Percentiles rank a stretch among this genome's conserved stretches.
Conservation (phyloP, 257 asterid species). For the Catharanthus roseus region DNA sequence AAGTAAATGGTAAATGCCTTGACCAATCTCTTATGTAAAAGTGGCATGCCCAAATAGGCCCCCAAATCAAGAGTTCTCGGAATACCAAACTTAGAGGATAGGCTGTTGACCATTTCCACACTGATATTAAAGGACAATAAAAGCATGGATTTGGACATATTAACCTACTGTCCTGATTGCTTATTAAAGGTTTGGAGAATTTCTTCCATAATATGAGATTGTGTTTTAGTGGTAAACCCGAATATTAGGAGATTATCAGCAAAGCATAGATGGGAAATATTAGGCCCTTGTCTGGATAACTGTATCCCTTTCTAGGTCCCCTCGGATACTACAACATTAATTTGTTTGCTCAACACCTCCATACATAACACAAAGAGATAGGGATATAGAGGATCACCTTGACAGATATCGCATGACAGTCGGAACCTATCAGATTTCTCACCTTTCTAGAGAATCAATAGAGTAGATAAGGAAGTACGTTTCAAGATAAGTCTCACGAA, state of each 20-base stretch:
- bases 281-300: not conserved
- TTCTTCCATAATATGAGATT: too few relatives aligned
- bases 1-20: not conserved
- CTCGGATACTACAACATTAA: not conserved
- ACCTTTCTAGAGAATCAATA: not conserved
- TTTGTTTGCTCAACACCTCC: too few relatives aligned
- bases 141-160: not conserved
- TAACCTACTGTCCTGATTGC: not conserved
- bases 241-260: not conserved
- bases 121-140: too few relatives aligned
- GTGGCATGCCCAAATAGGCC: not conserved
- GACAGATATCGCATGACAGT: not conserved
- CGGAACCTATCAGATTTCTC: not conserved
- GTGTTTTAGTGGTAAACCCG: not conserved
- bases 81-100: too few relatives aligned
- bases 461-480: not conserved
- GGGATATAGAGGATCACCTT: not conserved
- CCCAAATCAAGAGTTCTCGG: not conserved
- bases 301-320: not conserved
- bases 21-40: not conserved
- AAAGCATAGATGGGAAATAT: not conserved
- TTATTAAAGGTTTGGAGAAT: not conserved
- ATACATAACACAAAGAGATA: not conserved
- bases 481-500: not conserved
- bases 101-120: too few relatives aligned